phyloP scores from a whole-genome alignment of 768 basidiomycete genomes.

The Royoungia palumana region DNA sequence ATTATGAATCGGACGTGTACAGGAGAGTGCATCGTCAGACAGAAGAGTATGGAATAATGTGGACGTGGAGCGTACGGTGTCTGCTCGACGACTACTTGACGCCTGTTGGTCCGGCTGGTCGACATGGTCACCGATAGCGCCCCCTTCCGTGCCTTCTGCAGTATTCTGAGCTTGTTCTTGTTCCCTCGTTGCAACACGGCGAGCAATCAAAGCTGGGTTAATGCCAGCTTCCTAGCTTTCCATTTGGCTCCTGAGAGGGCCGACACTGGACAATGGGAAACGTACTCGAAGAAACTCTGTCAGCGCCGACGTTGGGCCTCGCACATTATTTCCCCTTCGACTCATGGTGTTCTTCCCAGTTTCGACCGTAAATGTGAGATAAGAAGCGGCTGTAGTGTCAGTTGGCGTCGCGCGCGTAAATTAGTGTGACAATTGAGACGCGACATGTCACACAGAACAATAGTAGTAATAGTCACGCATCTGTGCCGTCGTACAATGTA shows the following conservation, averaged over 20 bases:
- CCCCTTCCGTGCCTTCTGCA: constrained; percentile 9
- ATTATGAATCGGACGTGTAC: neutral
- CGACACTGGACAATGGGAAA: neutral
- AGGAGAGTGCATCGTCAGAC: neutral
- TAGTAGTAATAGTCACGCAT: too few relatives aligned
- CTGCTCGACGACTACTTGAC: constrained; percentile 11
- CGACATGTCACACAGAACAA: constrained; percentile 16
- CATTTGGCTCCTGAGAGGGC: constrained; percentile 17
- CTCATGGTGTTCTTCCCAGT: constrained; percentile 18
- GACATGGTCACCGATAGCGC: constrained; percentile 7
- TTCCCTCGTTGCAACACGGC: constrained; percentile 32
- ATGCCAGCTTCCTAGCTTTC: constrained; percentile 50
- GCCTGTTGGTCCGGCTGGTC: constrained; percentile 15
- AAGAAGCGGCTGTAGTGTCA: neutral
- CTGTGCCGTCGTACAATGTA: too few relatives aligned
- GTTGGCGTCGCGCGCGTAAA: constrained; percentile 7
- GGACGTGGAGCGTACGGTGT: constrained; percentile 4
- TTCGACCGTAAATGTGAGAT: neutral
- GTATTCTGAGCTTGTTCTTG: constrained; percentile 33
- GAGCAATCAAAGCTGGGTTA: constrained; percentile 40
- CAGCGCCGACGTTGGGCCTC: constrained; percentile 79
- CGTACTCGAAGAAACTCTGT: constrained; percentile 75
- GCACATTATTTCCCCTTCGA: constrained; percentile 52
- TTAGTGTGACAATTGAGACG: constrained; percentile 8
- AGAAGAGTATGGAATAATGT: neutral